Percentiles rank a stretch among this genome's conserved stretches.
These are phyloP conservation scores for Parafenestella ontariensis DNA, from an alignment of 2,329 filamentous ascomycete species.

Conservation along the genomic window DNA sequence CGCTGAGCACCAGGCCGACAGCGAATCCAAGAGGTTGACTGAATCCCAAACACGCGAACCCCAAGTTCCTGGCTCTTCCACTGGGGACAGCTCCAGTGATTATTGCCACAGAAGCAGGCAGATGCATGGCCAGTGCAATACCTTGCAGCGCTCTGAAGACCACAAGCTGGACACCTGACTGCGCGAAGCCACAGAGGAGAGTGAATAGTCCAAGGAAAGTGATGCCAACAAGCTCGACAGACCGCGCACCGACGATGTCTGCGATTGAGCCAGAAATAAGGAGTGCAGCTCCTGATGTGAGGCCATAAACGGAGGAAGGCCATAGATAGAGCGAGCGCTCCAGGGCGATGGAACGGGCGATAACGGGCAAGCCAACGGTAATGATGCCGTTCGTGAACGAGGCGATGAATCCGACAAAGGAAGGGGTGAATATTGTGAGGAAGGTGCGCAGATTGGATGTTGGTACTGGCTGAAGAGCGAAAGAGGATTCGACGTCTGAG, in stretches of 20 bases:
- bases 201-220: slow-evolving; percentile 53
- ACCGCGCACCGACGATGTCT: slow-evolving; percentile 57
- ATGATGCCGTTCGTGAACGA: slow-evolving; percentile 51
- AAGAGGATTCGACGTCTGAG: slow-evolving; percentile 5
- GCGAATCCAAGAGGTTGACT: slow-evolving; percentile 60
- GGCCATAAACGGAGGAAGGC: slow-evolving; percentile 43
- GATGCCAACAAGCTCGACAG: slow-evolving; percentile 54
- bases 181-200: slow-evolving; percentile 55
- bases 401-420: slow-evolving; percentile 36
- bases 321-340: slow-evolving; percentile 43
- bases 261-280: slow-evolving; percentile 59
- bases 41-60: slow-evolving; percentile 52
- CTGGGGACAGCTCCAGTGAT: slow-evolving; percentile 44
- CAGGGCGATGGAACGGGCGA: slow-evolving; percentile 41
- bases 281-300: slow-evolving; percentile 58
- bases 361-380: slow-evolving; percentile 53
- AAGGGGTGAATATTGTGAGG: slow-evolving; percentile 14
- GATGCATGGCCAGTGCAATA: slow-evolving; percentile 55
- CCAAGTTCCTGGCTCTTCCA: slow-evolving; percentile 41
- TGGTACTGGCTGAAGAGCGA: not conserved
- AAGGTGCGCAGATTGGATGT: slow-evolving; percentile 3
- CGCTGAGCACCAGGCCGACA: slow-evolving; percentile 59
- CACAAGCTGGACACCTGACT: slow-evolving; percentile 53
- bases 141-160: slow-evolving; percentile 57
- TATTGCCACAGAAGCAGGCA: slow-evolving; percentile 57